Conservation (phyloP, 2,329 filamentous ascomycete genomes). For the Whalleya microplaca region DNA sequence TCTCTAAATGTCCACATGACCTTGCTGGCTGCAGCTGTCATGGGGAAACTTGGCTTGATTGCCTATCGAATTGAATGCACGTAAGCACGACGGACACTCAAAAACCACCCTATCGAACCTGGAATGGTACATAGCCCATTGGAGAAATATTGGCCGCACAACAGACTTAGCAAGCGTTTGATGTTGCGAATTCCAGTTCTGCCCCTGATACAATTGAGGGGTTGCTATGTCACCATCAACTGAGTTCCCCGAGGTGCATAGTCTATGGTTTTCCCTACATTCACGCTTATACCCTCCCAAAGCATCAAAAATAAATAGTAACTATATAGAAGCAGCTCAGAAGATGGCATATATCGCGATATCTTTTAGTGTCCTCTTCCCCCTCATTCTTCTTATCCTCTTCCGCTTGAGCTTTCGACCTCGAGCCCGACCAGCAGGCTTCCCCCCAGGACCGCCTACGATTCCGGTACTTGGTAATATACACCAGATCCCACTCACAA, state of each 20-base stretch:
- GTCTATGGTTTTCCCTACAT: not conserved
- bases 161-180: no score
- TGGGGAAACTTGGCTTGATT: no score
- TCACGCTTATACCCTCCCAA: not conserved
- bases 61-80: no score
- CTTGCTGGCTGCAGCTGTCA: no score
- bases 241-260: no score
- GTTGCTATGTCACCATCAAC: no score
- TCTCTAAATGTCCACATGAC: not conserved
- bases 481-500: conserved; percentile 25
- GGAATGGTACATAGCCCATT: no score
- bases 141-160: no score
- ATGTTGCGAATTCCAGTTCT: no score
- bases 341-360: not conserved
- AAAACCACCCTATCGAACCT: no score
- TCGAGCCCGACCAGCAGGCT: conserved; percentile 4
- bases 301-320: not conserved
- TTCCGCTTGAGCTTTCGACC: not conserved
- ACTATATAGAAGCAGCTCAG: not conserved
- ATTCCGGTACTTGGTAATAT: conserved; percentile 29
- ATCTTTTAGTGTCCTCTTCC: not conserved
- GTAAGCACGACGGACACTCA: no score
- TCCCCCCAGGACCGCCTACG: conserved; percentile 26
- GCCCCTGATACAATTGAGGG: no score
- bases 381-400: not conserved